Percentiles rank a stretch among this genome's conserved stretches.
Evolutionary conservation across 176 grass and related monocot species (phyloP).

Genomic region (Alopecurus myosuroides): DNA sequence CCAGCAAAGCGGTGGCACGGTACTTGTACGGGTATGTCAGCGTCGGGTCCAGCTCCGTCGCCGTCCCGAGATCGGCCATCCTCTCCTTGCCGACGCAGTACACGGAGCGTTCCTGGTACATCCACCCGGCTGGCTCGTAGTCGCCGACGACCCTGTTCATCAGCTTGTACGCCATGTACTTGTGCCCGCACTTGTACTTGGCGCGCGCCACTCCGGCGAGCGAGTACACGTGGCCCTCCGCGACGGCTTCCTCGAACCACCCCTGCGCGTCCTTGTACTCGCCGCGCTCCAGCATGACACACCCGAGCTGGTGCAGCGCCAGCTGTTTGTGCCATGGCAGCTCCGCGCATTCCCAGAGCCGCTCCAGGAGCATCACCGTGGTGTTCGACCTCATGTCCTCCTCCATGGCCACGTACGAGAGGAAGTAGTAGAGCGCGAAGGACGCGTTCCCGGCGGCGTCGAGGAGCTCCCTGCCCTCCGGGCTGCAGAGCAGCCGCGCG

Average conservation of each 20-base stretch:
- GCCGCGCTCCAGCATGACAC: constrained; percentile 82
- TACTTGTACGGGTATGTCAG: constrained; percentile 88
- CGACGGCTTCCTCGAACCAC: constrained; percentile 82
- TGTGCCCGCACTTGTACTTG: constrained; percentile 90
- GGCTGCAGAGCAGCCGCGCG: constrained; percentile 63
- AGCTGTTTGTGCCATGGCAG: constrained; percentile 76
- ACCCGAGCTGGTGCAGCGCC: constrained; percentile 78
- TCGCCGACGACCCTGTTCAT: constrained; percentile 60
- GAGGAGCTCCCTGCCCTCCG: constrained; percentile 65
- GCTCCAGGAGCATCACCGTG: constrained; percentile 82
- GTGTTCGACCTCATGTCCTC: constrained; percentile 79
- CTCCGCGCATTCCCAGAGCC: constrained; percentile 55
- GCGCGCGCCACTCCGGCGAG: constrained; percentile 72
- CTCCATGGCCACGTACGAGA: constrained; percentile 81
- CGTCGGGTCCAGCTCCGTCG: constrained; percentile 72
- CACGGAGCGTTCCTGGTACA: constrained; percentile 80
- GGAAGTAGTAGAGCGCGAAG: constrained; percentile 86
- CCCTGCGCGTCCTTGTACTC: constrained; percentile 83
- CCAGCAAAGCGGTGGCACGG: constrained; percentile 50
- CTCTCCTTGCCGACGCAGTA: constrained; percentile 88
- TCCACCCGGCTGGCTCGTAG: constrained; percentile 65
- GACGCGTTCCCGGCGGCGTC: constrained; percentile 63
- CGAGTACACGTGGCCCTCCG: constrained; percentile 82
- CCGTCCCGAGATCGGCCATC: constrained; percentile 48
- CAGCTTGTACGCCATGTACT: constrained; percentile 88